Evolutionary conservation across 768 basidiomycete genomes (phyloP).

Genomic region (Mycena crocata): DNA sequence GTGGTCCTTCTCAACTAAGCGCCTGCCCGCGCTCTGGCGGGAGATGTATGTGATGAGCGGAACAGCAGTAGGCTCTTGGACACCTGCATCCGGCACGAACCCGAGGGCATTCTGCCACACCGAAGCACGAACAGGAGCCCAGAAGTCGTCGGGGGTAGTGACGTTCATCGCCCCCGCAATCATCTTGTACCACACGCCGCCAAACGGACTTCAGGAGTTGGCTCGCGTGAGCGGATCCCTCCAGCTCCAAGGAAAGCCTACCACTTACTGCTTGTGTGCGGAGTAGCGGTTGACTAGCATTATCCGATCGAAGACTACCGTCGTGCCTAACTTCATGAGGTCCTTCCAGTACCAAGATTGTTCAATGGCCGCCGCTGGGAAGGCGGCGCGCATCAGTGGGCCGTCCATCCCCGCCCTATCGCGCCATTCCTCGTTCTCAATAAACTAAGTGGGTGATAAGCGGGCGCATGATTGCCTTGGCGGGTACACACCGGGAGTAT

Average conservation of each 20-base stretch:
- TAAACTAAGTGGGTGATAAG: constrained; percentile 32
- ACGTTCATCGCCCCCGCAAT: constrained; percentile 48
- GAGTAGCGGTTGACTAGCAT: constrained; percentile 73
- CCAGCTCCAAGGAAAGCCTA: not conserved
- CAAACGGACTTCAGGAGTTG: constrained; percentile 41
- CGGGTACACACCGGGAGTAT: constrained; percentile 46
- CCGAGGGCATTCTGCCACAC: constrained; percentile 47
- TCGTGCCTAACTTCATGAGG: constrained; percentile 54
- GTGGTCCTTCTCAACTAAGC: constrained; percentile 61
- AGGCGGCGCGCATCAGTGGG: constrained; percentile 73
- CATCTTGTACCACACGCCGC: constrained; percentile 49
- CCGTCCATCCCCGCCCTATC: constrained; percentile 71
- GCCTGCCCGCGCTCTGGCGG: constrained; percentile 58
- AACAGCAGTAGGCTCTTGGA: constrained; percentile 17
- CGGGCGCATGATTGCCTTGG: not conserved
- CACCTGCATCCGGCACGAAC: constrained; percentile 39
- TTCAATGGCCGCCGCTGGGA: constrained; percentile 70
- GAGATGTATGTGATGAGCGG: constrained; percentile 68
- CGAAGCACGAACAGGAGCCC: constrained; percentile 48
- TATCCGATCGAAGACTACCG: constrained; percentile 71
- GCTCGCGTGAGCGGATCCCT: constrained; percentile 9
- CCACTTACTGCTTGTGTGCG: constrained; percentile 59
- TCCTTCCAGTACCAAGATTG: constrained; percentile 72
- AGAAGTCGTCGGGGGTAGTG: constrained; percentile 43
- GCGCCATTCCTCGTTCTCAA: constrained; percentile 58